Evolutionary conservation across 225 moss, liverwort and hornwort genomes (phyloP).

Genomic region (Asterella californica): DNA sequence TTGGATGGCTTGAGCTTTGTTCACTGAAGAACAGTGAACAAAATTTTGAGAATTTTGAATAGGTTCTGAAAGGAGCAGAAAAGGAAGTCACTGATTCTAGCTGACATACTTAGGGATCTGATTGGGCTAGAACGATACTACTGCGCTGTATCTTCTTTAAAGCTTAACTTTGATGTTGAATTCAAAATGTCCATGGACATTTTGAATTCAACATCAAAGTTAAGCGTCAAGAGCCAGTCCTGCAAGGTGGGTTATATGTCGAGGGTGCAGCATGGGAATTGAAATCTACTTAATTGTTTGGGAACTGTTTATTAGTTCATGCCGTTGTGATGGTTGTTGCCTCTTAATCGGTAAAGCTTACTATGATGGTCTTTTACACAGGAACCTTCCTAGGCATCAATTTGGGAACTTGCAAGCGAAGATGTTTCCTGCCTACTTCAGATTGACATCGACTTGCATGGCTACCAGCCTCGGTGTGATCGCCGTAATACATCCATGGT

Average conservation of each 20-base stretch:
- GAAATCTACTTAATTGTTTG: background rate
- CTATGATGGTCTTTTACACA: slow-evolving; percentile 26
- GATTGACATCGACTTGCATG: slow-evolving; percentile 46
- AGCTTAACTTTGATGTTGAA: background rate
- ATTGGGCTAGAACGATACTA: background rate
- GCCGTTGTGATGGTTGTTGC: background rate
- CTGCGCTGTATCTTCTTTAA: background rate
- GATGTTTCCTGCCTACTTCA: slow-evolving; percentile 77
- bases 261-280: background rate
- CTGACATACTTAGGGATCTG: too few relatives aligned
- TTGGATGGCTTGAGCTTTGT: too few relatives aligned
- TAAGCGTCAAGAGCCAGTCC: background rate
- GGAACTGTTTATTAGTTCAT: background rate
- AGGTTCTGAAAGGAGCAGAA: too few relatives aligned
- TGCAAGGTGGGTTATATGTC: background rate
- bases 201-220: too few relatives aligned
- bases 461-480: slow-evolving; percentile 57
- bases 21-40: too few relatives aligned
- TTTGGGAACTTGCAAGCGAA: slow-evolving; percentile 85
- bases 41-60: too few relatives aligned
- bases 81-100: too few relatives aligned
- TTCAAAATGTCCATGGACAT: too few relatives aligned
- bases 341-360: background rate
- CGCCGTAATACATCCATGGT: slow-evolving; percentile 60
- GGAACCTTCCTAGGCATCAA: slow-evolving; percentile 86